Evolutionary conservation across 2,329 filamentous ascomycete genomes (phyloP), one percentile per base, ranked within the genome.

Genomic region (Pyrenophora teres): DNA sequence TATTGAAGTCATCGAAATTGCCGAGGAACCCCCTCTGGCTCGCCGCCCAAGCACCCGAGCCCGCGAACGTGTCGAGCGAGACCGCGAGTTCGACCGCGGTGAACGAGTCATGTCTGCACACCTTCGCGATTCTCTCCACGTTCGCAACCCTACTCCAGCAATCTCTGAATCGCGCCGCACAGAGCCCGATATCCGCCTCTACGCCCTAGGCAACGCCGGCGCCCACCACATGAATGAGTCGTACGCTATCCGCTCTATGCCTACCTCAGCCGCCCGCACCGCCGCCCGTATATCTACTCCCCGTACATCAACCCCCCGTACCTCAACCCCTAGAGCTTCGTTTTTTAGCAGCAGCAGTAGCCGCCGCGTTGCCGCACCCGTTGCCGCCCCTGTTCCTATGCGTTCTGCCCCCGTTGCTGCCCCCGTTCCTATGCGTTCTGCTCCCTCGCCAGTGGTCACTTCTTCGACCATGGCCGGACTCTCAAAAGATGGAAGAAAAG

Each of bases 191-290:
- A 71, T 76, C 21, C 78, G 77, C 2, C 69, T 81, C 13, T 81
- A 81, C 18, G 77, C 75, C 19, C 56, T 81, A 7, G 80, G 80
- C 18, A 85, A 85, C 53, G 75, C 79, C 10, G 76, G 77, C 1
- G 78, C 76, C 12, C 83, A 87, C 61, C 83, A 85, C 62, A 80
- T 85, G 78, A 85, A 85, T 51, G 83, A 87, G 9, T 69, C 69
- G 4, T 75, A 73, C 50, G 57, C 69, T 7, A 59, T 72, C 41
- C 70, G 68, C 16, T 67, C 69, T 31, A 40, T 68, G 19, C 65
- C 69, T 15, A 62, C 59, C 15, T 55, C 67, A 6, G 63, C 65
- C 40, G 60, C 65, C 9, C 65, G 69, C 40, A 63, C 65, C 16
- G 64, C 65, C n/a, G 46, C 58, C 13, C 66, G 64, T 19, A 50